Evolutionary conservation across 768 basidiomycete genomes (phyloP).

Genomic region (Tylopilus rubrobrunneus): DNA sequence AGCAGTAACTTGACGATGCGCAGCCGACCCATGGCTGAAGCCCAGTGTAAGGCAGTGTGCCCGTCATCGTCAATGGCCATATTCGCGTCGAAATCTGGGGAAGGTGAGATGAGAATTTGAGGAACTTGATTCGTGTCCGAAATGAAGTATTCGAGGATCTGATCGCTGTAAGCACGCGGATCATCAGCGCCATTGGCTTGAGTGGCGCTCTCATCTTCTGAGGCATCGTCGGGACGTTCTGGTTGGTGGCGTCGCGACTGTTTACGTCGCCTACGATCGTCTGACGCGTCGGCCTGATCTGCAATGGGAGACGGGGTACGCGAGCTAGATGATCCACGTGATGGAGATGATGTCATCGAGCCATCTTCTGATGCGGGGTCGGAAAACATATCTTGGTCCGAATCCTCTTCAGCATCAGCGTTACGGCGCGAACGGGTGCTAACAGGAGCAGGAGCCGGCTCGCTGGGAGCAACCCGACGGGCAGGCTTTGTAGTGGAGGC

Average conservation of each 20-base stretch:
- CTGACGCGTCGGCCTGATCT: conserved; percentile 26
- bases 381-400: conserved; percentile 63
- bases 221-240: conserved; percentile 42
- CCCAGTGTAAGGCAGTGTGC: conserved; percentile 97
- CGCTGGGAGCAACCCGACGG: conserved; percentile 25
- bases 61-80: conserved; percentile 98
- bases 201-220: conserved; percentile 39
- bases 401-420: conserved; percentile 47
- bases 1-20: conserved; percentile 93
- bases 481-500: conserved; percentile 41
- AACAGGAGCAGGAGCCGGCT: conserved; percentile 23
- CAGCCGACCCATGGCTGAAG: conserved; percentile 97
- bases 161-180: conserved; percentile 81
- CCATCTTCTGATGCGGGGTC: conserved; percentile 79
- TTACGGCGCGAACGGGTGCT: conserved; percentile 61
- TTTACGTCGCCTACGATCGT: conserved; percentile 37
- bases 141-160: conserved; percentile 97
- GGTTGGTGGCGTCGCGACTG: conserved; percentile 45
- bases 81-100: conserved; percentile 90
- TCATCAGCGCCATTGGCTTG: conserved; percentile 48
- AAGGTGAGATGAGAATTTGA: conserved; percentile 79
- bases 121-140: conserved; percentile 94
- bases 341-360: conserved; percentile 86
- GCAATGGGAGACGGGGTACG: conserved; percentile 88
- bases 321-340: conserved; percentile 82